Conservation (phyloP, 2,329 filamentous ascomycete genomes). For the Microdochium nivale region DNA sequence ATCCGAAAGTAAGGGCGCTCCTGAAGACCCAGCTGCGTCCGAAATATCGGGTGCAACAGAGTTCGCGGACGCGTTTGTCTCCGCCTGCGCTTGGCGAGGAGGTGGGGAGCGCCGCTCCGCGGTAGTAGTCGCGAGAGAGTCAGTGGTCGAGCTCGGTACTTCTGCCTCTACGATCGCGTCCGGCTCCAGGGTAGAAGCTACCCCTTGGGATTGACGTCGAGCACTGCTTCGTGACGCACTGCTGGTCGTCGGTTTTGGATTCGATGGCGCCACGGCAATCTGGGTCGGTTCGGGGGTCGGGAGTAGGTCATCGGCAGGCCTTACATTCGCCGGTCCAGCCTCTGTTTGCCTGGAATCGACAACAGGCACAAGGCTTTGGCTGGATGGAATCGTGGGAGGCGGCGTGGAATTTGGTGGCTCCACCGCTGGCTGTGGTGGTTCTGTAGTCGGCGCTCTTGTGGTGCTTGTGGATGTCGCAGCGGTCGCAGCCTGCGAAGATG, state of each 20-base stretch:
- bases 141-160: not conserved
- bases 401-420: not conserved
- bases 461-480: conserved; percentile 10
- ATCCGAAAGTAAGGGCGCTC: not conserved
- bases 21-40: not conserved
- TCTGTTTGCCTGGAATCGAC: not conserved
- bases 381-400: not conserved
- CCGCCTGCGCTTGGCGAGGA: too few relatives aligned
- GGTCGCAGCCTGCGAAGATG: conserved; percentile 14
- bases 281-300: not conserved
- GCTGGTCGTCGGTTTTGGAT: not conserved
- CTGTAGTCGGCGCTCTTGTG: conserved; percentile 13
- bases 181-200: not conserved
- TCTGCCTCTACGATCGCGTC: not conserved
- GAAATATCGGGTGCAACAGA: not conserved
- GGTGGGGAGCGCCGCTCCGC: too few relatives aligned
- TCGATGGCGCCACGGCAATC: not conserved
- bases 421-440: conserved; percentile 8
- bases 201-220: not conserved
- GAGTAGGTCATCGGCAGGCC: not conserved
- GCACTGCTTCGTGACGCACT: not conserved
- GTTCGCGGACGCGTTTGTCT: not conserved
- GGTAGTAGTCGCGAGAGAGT: not conserved
- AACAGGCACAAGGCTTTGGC: not conserved
- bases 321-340: not conserved